Evolutionary conservation across 108 stramenopile species (phyloP), one percentile per base, ranked within the genome.

Genomic region (Cyclotella cryptica): DNA sequence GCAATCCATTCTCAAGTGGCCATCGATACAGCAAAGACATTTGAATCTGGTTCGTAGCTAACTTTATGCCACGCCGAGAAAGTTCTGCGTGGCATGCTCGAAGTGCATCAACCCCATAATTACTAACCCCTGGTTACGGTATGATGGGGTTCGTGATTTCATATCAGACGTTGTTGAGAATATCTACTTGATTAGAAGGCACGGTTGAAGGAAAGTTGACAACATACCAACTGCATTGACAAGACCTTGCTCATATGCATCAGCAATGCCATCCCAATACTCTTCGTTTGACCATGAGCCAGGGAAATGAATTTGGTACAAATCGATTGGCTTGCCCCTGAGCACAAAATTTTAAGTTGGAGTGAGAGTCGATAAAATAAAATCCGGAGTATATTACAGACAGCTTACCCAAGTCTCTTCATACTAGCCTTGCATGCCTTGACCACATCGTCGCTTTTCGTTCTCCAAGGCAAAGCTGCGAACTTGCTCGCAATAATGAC

Each of bases 301-400:
- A 18, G 92, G 92, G 72, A 92, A 96, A 65, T 93, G 92, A 27
- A 96, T 90, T 83, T 93, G 95, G 67, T 96, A 96, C 64, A 96
- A 81, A 51, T 93, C 92, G 73, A 96, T 92, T 30, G 87, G 88
- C 14, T 83, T 52, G 24, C 81, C 66, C 22, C 59, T 73, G 41
- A 46, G 24, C 10, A 7, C 21, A 46, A 24, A 45, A 66, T 7
- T 12, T 10, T 46, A 3, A 46, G 21, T 17, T 8, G 14, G 65
- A 28, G 24, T 5, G 19, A 44, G 26, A 46, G 13, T 3, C 24
- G 6, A 8, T 1, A 19, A 17, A 15, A n/a, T n/a, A 8, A 28
- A 53, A 69, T 22, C 12, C 17, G 5, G 4, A 66, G n/a, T 12
- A 46, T 21, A 26, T 47, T 6, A 27, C 24, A 49, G 9, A 3